Percentiles rank a stretch among this genome's conserved stretches.
These are phyloP conservation scores for Hypoxylon rubiginosum DNA, from an alignment of 2,329 filamentous ascomycete species.

Conservation along the genomic window DNA sequence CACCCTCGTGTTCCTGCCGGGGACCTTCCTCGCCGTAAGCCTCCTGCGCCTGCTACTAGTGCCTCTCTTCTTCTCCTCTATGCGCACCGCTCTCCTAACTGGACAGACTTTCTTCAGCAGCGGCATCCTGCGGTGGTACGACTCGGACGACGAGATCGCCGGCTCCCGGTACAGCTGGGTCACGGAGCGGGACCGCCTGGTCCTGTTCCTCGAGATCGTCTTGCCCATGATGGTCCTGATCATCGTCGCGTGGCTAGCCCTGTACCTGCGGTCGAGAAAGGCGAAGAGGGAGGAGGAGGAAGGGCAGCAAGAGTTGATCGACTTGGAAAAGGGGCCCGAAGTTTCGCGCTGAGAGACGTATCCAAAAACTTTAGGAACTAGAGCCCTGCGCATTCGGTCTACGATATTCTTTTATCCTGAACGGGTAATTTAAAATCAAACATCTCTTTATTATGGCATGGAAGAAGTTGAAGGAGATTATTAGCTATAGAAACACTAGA, in stretches of 20 bases:
- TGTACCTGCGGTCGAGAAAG: constrained; percentile 8
- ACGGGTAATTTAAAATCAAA: not conserved
- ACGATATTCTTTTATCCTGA: not conserved
- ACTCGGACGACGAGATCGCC: constrained; percentile 3
- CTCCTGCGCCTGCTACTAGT: constrained; percentile 4
- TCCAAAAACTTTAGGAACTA: not conserved
- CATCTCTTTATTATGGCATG: not conserved
- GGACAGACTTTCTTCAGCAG: constrained; percentile 20
- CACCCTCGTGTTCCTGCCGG: constrained; percentile 17
- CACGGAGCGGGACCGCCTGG: constrained; percentile 12
- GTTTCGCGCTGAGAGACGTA: not conserved
- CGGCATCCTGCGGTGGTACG: constrained; percentile 20
- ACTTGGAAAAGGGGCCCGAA: constrained; percentile 9
- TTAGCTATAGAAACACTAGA: not conserved
- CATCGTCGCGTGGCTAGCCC: constrained; percentile 12
- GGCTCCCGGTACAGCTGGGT: constrained; percentile 14
- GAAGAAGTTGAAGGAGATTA: not conserved
- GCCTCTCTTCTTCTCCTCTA: not conserved
- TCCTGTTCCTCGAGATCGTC: constrained; percentile 16
- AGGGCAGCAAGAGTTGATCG: not conserved
- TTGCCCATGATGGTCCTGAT: constrained; percentile 20
- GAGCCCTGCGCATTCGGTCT: too few relatives aligned
- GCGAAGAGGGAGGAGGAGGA: not conserved
- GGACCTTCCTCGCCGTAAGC: constrained; percentile 23
- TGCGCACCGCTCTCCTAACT: constrained; percentile 7